These are phyloP conservation scores for Wickerhamomyces bisporus DNA, from an alignment of 805 yeast genomes.

Conservation along the genomic window DNA sequence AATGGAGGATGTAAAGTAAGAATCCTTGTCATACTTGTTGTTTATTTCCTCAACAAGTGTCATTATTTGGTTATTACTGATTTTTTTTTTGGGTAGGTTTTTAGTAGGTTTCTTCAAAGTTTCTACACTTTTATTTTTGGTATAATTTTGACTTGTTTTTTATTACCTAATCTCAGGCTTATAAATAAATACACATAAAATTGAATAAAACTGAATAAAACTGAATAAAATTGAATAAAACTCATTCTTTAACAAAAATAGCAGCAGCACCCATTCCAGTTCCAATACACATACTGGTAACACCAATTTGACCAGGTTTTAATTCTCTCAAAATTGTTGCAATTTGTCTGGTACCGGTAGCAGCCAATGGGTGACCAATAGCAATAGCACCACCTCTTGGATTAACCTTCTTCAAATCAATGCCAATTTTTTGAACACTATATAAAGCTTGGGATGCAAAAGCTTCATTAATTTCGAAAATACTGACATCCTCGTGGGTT, in stretches of 20 bases:
- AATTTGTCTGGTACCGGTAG: slow-evolving; percentile 89
- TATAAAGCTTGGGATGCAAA: slow-evolving; percentile 92
- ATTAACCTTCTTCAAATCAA: slow-evolving; percentile 70
- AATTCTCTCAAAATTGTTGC: slow-evolving; percentile 84
- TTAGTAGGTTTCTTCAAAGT: no score
- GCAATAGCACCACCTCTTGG: slow-evolving; percentile 98
- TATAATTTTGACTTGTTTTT: no score
- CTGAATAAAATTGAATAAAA: not conserved
- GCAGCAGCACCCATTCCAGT: slow-evolving; percentile 99
- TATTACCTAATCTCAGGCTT: no score
- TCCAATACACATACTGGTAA: slow-evolving; percentile 95
- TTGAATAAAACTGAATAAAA: no score
- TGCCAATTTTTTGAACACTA: slow-evolving; percentile 59
- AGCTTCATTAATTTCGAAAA: slow-evolving; percentile 92
- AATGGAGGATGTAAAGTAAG: slow-evolving; percentile 23
- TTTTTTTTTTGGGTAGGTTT: not conserved
- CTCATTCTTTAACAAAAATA: slow-evolving; percentile 61
- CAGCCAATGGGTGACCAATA: slow-evolving; percentile 89
- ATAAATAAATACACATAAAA: no score
- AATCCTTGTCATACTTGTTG: slow-evolving; percentile 14
- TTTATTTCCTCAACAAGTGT: slow-evolving; percentile 20
- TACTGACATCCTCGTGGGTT: slow-evolving; percentile 56
- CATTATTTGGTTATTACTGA: not conserved
- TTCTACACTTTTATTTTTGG: no score
- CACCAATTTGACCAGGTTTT: slow-evolving; percentile 75